Evolutionary conservation across 148 eudicot species (phyloP).

Genomic region (Vaccinium corymbosum): DNA sequence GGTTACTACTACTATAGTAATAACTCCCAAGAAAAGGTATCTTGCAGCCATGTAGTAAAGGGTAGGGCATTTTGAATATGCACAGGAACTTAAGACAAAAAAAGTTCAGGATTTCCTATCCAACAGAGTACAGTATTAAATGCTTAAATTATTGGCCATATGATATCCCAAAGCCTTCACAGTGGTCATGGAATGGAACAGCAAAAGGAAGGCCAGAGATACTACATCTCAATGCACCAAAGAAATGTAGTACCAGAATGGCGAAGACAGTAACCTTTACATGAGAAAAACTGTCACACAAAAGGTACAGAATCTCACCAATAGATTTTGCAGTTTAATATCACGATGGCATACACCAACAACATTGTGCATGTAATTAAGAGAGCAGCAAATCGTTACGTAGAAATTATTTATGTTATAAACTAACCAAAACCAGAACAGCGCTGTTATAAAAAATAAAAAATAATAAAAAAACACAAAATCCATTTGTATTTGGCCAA

Average conservation of each 20-base stretch:
- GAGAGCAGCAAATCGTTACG: conserved; percentile 75
- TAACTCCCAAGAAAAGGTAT: not conserved
- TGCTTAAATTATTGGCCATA: not conserved
- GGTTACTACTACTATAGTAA: not conserved
- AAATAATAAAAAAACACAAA: not conserved
- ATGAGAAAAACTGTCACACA: not conserved
- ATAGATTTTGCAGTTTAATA: conserved; percentile 88
- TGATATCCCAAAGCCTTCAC: not conserved
- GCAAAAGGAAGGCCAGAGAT: not conserved
- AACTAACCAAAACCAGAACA: not conserved
- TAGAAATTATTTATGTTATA: not conserved
- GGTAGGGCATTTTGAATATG: not conserved
- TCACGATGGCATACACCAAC: conserved; percentile 94
- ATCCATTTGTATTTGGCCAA: not conserved
- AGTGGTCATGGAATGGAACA: not conserved
- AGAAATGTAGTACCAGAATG: not conserved
- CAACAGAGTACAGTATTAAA: not conserved
- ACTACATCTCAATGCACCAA: not conserved
- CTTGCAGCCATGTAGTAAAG: not conserved
- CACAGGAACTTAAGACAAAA: not conserved
- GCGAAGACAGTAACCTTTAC: not conserved
- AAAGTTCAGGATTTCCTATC: not conserved
- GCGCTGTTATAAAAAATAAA: not conserved
- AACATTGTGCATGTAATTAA: conserved; percentile 76
- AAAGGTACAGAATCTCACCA: conserved; percentile 45